Percentiles rank a stretch among this genome's conserved stretches.
Evolutionary conservation across 768 basidiomycete species (phyloP).

Genomic region (Hydnomerulius pinastri): DNA sequence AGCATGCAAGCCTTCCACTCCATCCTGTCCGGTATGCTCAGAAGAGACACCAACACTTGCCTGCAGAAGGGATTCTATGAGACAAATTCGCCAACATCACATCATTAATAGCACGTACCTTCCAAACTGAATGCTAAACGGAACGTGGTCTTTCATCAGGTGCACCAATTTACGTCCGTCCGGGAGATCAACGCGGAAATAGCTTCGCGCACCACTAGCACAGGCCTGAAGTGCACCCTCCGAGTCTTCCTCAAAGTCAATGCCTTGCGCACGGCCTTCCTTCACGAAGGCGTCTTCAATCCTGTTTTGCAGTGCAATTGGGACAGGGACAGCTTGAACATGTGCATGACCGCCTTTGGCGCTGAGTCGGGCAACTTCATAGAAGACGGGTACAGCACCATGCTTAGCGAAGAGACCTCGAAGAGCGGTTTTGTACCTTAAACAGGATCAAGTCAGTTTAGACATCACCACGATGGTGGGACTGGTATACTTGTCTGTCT

Average conservation of each 20-base stretch:
- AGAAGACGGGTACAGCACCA: constrained; percentile 69
- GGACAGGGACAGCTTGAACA: constrained; percentile 83
- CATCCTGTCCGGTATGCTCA: constrained; percentile 73
- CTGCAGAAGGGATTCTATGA: constrained; percentile 42
- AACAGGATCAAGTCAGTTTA: constrained; percentile 2
- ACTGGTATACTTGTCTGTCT: constrained; percentile 69
- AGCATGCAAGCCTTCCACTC: constrained; percentile 93
- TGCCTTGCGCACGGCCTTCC: constrained; percentile 66
- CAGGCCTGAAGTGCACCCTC: constrained; percentile 57
- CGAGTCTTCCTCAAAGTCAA: constrained; percentile 75
- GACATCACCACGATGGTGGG: constrained; percentile 1
- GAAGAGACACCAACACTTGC: constrained; percentile 75
- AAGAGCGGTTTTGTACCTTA: constrained; percentile 84
- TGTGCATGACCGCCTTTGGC: constrained; percentile 94
- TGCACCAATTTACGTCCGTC: constrained; percentile 86
- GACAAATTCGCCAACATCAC: neutral
- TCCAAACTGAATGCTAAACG: constrained; percentile 92
- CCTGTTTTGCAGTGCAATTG: constrained; percentile 56
- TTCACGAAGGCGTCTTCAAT: constrained; percentile 71
- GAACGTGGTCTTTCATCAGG: constrained; percentile 71
- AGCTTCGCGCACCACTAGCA: constrained; percentile 60
- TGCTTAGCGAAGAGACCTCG: constrained; percentile 70
- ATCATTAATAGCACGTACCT: constrained; percentile 51
- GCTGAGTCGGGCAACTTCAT: constrained; percentile 84
- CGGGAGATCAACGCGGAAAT: constrained; percentile 91